These are phyloP conservation scores for Fraxinus anomala DNA, from an alignment of 257 asterid genomes.

Conservation along the genomic window DNA sequence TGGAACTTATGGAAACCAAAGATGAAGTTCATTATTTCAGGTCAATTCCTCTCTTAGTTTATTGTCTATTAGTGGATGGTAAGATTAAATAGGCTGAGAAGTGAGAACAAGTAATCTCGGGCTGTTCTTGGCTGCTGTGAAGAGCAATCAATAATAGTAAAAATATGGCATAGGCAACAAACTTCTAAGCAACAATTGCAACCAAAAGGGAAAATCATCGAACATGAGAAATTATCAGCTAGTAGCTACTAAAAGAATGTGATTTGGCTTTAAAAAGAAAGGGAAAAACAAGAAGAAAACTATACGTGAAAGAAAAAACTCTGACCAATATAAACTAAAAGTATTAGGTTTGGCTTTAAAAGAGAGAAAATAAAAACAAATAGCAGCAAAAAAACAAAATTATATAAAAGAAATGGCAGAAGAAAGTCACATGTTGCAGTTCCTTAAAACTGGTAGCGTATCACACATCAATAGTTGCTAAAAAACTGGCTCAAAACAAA, in stretches of 20 bases:
- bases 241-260: neutral
- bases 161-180: neutral
- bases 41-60: conserved; percentile 33
- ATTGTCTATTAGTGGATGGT: neutral
- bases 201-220: neutral
- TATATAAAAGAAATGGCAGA: neutral
- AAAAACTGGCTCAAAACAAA: neutral
- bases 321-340: neutral
- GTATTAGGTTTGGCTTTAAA: neutral
- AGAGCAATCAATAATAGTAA: neutral
- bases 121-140: neutral
- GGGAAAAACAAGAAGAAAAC: neutral
- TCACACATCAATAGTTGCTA: neutral
- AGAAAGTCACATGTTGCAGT: neutral
- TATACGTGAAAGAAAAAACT: neutral
- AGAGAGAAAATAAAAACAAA: neutral
- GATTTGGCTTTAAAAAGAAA: neutral
- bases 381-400: neutral
- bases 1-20: conserved; percentile 77
- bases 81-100: neutral
- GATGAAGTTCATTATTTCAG: conserved; percentile 72
- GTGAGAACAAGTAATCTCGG: neutral
- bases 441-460: neutral
- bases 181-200: neutral
- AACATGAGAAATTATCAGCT: neutral